A percentile compares a stretch with the other conserved stretches of the same genome.
Evolutionary conservation across 371 early-diverging fungal species (phyloP).

Genomic region (Funneliformis caledonium): DNA sequence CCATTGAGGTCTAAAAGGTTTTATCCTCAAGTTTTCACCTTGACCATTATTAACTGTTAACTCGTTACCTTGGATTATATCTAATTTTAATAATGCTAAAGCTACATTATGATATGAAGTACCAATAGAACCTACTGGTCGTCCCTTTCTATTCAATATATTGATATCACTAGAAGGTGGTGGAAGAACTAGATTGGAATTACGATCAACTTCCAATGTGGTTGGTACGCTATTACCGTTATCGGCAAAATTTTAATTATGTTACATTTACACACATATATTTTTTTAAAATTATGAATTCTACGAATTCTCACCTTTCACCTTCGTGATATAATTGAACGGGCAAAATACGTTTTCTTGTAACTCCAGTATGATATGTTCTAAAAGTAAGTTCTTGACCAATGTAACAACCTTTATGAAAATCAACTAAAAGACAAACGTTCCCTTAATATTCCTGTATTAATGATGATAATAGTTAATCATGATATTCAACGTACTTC

Average conservation of each 20-base stretch:
- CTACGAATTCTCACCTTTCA: neutral
- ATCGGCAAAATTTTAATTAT: neutral
- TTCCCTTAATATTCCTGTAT: no score
- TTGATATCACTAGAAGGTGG: neutral
- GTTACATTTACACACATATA: neutral
- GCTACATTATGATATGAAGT: slow-evolving; percentile 23
- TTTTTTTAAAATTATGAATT: neutral
- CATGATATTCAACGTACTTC: slow-evolving; percentile 56
- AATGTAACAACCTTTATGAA: slow-evolving; percentile 96
- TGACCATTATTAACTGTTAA: slow-evolving; percentile 2
- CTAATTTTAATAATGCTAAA: slow-evolving; percentile 37
- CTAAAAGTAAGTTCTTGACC: slow-evolving; percentile 98
- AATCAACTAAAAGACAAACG: slow-evolving; percentile 70
- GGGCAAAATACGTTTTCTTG: slow-evolving; percentile 91
- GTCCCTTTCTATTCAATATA: slow-evolving; percentile 9
- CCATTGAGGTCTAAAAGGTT: slow-evolving; percentile 39
- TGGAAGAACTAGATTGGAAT: neutral
- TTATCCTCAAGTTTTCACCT: neutral
- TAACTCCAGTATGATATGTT: slow-evolving; percentile 94
- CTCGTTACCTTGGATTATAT: slow-evolving; percentile 16
- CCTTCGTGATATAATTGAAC: slow-evolving; percentile 55
- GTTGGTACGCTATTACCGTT: neutral
- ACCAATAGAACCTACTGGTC: slow-evolving; percentile 4
- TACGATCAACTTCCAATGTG: slow-evolving; percentile 20
- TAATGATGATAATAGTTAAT: no score